A percentile compares a stretch with the other conserved stretches of the same genome.
Conservation (phyloP, 495 filamentous ascomycete species). For the Aspergillus homomorphus region DNA sequence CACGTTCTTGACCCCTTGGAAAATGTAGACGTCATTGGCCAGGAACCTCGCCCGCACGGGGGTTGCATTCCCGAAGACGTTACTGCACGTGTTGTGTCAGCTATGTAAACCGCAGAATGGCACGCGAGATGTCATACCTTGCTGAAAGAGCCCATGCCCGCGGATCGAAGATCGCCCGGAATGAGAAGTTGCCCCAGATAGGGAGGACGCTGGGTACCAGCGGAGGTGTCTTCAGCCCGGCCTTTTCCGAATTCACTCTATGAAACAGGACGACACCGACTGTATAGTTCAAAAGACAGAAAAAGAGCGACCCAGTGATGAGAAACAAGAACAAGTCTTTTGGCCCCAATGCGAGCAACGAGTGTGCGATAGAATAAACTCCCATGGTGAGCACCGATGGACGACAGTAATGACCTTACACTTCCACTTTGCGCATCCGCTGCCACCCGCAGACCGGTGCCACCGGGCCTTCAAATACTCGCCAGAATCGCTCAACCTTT, state of each 20-base stretch:
- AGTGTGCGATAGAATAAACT: no score
- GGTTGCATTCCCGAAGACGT: not conserved
- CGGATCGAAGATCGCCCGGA: not conserved
- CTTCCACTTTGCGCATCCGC: no score
- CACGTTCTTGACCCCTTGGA: not conserved
- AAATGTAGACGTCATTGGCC: not conserved
- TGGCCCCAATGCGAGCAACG: no score
- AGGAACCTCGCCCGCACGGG: not conserved
- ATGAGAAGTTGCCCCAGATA: not conserved
- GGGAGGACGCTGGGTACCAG: not conserved
- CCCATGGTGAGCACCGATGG: no score
- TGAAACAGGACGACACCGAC: not conserved
- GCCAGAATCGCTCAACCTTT: no score
- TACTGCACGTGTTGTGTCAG: not conserved
- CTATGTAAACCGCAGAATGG: not conserved
- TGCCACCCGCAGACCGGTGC: no score
- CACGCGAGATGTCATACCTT: not conserved
- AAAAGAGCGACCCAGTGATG: no score
- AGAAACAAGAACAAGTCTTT: no score
- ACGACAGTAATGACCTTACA: no score
- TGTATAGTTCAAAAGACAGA: not conserved
- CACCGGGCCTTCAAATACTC: no score
- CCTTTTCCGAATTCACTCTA: not conserved
- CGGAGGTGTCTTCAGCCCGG: not conserved
- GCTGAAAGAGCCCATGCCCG: not conserved